Conservation (phyloP, 768 basidiomycete genomes). For the Termitomyces titanicus region DNA sequence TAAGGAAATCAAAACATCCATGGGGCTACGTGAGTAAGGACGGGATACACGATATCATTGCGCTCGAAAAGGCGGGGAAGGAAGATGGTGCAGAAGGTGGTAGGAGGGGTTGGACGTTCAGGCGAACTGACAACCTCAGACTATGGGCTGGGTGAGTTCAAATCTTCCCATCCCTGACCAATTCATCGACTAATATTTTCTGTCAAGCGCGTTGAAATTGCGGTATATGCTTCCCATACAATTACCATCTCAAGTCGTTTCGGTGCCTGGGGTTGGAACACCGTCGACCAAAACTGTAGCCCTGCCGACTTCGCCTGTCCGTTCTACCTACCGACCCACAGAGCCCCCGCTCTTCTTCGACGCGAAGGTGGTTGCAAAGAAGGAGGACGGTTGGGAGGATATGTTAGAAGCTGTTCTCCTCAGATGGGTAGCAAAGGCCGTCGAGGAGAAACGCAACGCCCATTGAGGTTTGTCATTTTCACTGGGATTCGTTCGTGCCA, state of each 20-base stretch:
- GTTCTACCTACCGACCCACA: slow-evolving; percentile 30
- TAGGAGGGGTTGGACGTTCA: slow-evolving; percentile 76
- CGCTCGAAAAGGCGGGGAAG: slow-evolving; percentile 51
- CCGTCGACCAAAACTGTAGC: slow-evolving; percentile 21
- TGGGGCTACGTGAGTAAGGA: slow-evolving; percentile 85
- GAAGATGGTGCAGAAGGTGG: slow-evolving; percentile 34
- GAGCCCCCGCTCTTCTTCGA: slow-evolving; percentile 65
- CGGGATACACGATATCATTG: slow-evolving; percentile 75
- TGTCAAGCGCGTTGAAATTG: slow-evolving; percentile 68
- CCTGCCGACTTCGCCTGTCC: slow-evolving; percentile 26
- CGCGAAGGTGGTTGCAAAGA: slow-evolving; percentile 65
- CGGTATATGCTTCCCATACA: slow-evolving; percentile 75
- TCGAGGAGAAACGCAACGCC: slow-evolving; percentile 54
- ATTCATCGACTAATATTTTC: neutral
- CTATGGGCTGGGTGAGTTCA: slow-evolving; percentile 77
- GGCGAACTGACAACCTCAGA: slow-evolving; percentile 81
- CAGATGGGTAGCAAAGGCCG: slow-evolving; percentile 65
- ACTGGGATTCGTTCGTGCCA: neutral
- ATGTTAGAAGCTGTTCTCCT: slow-evolving; percentile 67
- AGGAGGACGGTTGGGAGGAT: slow-evolving; percentile 75
- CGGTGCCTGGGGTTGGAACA: slow-evolving; percentile 13
- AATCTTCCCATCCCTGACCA: neutral
- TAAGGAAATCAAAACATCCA: slow-evolving; percentile 75
- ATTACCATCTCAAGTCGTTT: slow-evolving; percentile 38
- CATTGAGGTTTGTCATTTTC: slow-evolving; percentile 8